Evolutionary conservation across 345 rosid species (phyloP), one percentile per base, ranked within the genome.

Genomic region (Excoecaria cochinchinensis): DNA sequence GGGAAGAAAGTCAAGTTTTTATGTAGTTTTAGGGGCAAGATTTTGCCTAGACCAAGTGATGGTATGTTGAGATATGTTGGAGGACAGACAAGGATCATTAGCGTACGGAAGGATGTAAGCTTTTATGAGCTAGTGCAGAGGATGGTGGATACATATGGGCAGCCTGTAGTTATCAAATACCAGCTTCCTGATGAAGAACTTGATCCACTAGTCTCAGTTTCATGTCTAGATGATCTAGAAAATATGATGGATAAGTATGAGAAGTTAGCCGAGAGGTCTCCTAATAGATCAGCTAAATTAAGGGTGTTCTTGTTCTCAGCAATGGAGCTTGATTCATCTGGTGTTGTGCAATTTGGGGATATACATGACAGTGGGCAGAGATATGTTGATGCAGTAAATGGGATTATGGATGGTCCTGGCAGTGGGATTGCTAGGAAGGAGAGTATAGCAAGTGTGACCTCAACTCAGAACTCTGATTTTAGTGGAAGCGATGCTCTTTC

Each of bases 111-210:
- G 75, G 91, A 88, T 74, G 84, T 84, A 61, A 82, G 75, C 52
- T 86, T 81, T 76, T 77, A 73, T 77, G 97, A 87, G 72, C 78
- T 91, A 48, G 67, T 76, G 74, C 89, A 81, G 73, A 91, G 85
- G 85, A 85, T 91, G 94, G 38, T 71, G 44, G 88, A 84, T 50
- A 70, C 79, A 46, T 90, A 77, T 67, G 90, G 87, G 47, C 91
- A 87, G 71, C 86, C 86, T 40, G 89, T 82, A 53, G 84, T 84
- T 79, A 83, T 90, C 39, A 91, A 90, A 83, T 89, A 87, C 79
- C 97, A 91, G 86, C 92, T 89, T 67, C 97, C 94, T 50, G 89
- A 87, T 69, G 97, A 91, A 86, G 97, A 91, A 77, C 90, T 91
- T 79, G 97, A 91, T 82, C 89, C 97, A 9, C 81, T 91, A 80